A percentile compares a stretch with the other conserved stretches of the same genome.
phyloP scores from a whole-genome alignment of 345 rosid genomes.

The Odontarrhena argentea region DNA sequence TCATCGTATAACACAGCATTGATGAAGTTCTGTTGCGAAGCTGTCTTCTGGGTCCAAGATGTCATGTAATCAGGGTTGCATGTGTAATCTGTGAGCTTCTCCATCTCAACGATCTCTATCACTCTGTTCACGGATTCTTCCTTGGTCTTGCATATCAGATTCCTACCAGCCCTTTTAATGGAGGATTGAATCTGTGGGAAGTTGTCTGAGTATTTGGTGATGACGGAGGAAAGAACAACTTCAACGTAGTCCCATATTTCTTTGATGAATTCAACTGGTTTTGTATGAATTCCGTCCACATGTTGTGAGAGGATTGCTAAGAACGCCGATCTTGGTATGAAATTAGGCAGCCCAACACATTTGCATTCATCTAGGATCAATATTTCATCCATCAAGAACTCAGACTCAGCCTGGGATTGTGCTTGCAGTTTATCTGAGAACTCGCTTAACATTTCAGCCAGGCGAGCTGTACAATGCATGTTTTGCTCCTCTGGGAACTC shows the following conservation, averaged over 20 bases:
- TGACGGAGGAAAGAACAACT: not conserved
- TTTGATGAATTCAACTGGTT: not conserved
- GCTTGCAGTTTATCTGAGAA: not conserved
- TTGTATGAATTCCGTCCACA: not conserved
- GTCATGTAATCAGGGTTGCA: not conserved
- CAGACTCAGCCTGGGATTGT: not conserved
- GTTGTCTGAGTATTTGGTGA: not conserved
- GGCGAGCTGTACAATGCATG: slow-evolving; percentile 2
- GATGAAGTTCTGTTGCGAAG: no score
- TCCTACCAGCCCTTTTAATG: not conserved
- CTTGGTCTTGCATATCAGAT: no score
- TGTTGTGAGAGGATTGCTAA: not conserved
- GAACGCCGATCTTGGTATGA: not conserved
- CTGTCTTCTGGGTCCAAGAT: not conserved
- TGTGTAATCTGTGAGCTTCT: slow-evolving; percentile 1
- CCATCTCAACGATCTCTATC: not conserved
- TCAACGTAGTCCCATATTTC: not conserved
- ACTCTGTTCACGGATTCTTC: not conserved
- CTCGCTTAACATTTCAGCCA: not conserved
- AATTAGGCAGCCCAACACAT: not conserved
- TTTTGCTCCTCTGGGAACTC: slow-evolving; percentile 41
- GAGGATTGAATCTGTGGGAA: slow-evolving; percentile 1
- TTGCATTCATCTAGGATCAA: slow-evolving; percentile 17
- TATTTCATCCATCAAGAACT: slow-evolving; percentile 2
- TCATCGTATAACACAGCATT: no score